Evolutionary conservation across 805 yeast species (phyloP).

Genomic region (Scheffersomyces spartinae): DNA sequence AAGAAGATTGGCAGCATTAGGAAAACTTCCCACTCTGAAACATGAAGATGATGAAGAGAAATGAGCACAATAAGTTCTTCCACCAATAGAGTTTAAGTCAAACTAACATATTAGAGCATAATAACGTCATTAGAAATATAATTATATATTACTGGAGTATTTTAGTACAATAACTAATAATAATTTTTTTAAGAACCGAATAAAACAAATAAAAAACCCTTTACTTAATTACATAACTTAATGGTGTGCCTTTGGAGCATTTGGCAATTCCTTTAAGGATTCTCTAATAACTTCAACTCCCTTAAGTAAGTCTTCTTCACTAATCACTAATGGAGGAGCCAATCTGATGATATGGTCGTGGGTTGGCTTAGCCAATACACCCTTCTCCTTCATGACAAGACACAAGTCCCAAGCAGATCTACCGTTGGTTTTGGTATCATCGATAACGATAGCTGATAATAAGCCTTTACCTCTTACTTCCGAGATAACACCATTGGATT

Average conservation of each 20-base stretch:
- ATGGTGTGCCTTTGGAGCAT: slow-evolving; percentile 34
- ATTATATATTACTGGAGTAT: no score
- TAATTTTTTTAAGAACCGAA: no score
- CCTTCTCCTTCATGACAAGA: slow-evolving; percentile 74
- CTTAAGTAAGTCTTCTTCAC: slow-evolving; percentile 71
- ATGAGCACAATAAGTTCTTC: no score
- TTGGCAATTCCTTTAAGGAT: slow-evolving; percentile 45
- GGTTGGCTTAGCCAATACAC: slow-evolving; percentile 92
- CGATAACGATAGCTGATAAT: slow-evolving; percentile 84
- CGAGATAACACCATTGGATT: slow-evolving; percentile 40
- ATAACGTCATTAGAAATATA: no score
- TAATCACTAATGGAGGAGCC: slow-evolving; percentile 91
- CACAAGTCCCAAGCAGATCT: slow-evolving; percentile 96
- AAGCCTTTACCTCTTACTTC: slow-evolving; percentile 80
- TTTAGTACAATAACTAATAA: no score
- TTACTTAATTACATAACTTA: no score
- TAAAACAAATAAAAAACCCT: no score
- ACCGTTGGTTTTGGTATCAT: slow-evolving; percentile 71
- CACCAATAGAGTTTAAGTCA: no score
- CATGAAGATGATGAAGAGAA: slow-evolving; percentile 41
- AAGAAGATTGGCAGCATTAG: slow-evolving; percentile 51
- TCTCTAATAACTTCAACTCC: slow-evolving; percentile 68
- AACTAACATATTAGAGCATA: no score
- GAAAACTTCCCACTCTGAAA: slow-evolving; percentile 27
- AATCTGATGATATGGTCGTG: slow-evolving; percentile 91